Base-by-base conservation (phyloP, 257 asterid genomes). In the Nicotiana obtusifolia region DNA sequence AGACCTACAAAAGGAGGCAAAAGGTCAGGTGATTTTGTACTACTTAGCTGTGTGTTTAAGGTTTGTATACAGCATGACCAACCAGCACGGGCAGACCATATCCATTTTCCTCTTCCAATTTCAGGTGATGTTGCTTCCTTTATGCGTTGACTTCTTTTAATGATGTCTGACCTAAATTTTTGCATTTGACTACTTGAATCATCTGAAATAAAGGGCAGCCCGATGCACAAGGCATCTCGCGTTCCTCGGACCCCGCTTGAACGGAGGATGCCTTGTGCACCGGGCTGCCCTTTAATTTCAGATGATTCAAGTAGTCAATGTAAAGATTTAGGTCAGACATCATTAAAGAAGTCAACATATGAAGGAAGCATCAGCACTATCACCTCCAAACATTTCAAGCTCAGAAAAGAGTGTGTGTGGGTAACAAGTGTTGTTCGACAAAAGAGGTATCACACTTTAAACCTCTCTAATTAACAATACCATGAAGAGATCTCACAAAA, bases 1-100 rank as follows among this genome's bases (percentile, higher is more conserved):
- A 95, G 49, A 87, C 91, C 99, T 95, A 87, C 54, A 66, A 66
- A 77, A 84, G 30, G 28, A 35, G 37, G 33, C 37, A 30, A 52
- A 54, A 64, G 28, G 28, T 78, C 62, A 68, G 37, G 53, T 14
- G 59, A 28, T 65, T 78, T 33, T 14, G 78, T 71, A 44, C 60
- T 0, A 71, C 78, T 71, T 44, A 71, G 22, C 60, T 13, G 60
- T 71, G 20, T 22, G 35, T 71, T 71, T n/a, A 44, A 44, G 60
- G 60, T 71, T 44, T 44, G 78, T 71, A 44, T 14, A 44, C 78
- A 71, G 78, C 60, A 71, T 71, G 59, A 44, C 59, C 78, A 71
- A 44, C 11, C 7, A 44, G 78, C 60, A 44, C 20, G 0, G 35
- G 60, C 37, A 71, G 37, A 71, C 60, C 60, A 71, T 69, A 69